phyloP scores from a whole-genome alignment of 441 rosid genomes.

The Croton laevigatus region DNA sequence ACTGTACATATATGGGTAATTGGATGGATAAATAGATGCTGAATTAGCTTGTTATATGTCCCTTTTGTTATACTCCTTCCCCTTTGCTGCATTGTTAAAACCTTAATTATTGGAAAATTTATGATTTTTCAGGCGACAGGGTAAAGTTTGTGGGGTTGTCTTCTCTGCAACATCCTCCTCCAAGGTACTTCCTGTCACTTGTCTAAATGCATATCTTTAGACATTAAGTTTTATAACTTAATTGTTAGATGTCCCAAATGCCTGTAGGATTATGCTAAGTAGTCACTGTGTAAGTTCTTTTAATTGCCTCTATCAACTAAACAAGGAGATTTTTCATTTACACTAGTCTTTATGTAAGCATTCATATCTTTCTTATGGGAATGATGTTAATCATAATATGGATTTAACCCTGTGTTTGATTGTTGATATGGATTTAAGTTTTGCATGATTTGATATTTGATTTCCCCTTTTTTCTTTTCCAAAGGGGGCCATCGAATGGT shows the following conservation, averaged over 20 bases:
- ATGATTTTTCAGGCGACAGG: conserved; percentile 73
- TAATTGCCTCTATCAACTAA: not conserved
- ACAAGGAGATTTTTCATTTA: not conserved
- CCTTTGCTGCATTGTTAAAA: not conserved
- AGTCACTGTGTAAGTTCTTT: not conserved
- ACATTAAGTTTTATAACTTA: not conserved
- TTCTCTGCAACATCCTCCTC: conserved; percentile 47
- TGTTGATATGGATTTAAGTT: not conserved
- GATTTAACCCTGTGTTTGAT: not conserved
- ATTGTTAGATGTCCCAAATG: not conserved
- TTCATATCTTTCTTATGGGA: not conserved
- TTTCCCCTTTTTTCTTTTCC: conserved; percentile 7
- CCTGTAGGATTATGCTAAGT: not conserved
- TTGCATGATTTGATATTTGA: too few relatives aligned
- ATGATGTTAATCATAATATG: not conserved
- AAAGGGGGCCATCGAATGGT: conserved; percentile 81
- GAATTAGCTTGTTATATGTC: not conserved
- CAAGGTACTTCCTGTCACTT: conserved; percentile 37
- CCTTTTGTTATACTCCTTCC: not conserved
- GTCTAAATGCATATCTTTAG: not conserved
- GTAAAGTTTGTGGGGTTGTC: conserved; percentile 71
- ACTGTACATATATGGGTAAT: too few relatives aligned
- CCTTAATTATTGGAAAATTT: conserved; percentile 16
- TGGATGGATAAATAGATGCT: not conserved
- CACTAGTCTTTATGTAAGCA: not conserved